Conservation (phyloP, 1,284 basidiomycete species). For the Naganishia cerealis region DNA sequence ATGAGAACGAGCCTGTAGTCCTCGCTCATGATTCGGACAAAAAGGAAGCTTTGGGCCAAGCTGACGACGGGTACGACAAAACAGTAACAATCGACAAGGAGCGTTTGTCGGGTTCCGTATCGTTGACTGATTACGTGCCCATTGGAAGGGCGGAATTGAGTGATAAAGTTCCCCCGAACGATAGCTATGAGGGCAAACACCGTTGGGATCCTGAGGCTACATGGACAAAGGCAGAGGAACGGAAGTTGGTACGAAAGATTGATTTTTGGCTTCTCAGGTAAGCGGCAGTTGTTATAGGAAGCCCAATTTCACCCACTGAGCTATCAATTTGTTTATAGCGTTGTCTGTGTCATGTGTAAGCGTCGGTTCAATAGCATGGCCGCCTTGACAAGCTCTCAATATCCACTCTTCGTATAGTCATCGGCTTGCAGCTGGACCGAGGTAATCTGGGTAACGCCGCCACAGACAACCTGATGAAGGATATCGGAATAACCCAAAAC, state of each 20-base stretch:
- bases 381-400: constrained; percentile 39
- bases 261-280: constrained; percentile 36
- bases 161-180: constrained; percentile 16
- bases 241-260: constrained; percentile 40
- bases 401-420: constrained; percentile 27
- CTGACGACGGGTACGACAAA: neutral
- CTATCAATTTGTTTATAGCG: neutral
- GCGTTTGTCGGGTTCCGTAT: constrained; percentile 1
- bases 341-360: constrained; percentile 33
- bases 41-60: neutral
- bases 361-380: constrained; percentile 29
- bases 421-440: constrained; percentile 45
- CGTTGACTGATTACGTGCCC: constrained; percentile 10
- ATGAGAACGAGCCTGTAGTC: neutral
- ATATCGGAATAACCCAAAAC: constrained; percentile 48
- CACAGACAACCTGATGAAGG: constrained; percentile 52
- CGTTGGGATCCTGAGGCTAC: constrained; percentile 50
- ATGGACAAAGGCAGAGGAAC: constrained; percentile 53
- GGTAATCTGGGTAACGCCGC: constrained; percentile 41
- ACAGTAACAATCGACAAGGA: neutral
- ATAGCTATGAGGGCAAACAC: constrained; percentile 37
- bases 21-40: constrained; percentile 1
- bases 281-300: constrained; percentile 12
- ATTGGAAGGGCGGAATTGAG: constrained; percentile 7
- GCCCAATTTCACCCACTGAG: neutral